Conservation (phyloP, 371 early-diverging fungal species). For the Rhizopus microsporus region DNA sequence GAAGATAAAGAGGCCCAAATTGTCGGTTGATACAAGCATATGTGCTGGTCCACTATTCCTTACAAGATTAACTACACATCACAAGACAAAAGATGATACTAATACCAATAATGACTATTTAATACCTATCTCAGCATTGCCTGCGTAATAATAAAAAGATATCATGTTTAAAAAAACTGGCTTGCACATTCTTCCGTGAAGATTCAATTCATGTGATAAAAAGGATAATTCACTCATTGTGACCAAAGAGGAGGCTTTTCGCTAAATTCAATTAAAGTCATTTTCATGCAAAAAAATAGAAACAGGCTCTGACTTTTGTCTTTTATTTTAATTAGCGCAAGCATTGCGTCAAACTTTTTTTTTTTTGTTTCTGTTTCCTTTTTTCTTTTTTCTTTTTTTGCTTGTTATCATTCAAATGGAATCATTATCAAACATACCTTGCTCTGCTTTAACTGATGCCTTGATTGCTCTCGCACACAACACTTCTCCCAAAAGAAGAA, state of each 20-base stretch:
- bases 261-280: background rate
- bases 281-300: background rate
- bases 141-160: too few species aligned
- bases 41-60: constrained; percentile 34
- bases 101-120: constrained; percentile 20
- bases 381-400: constrained; percentile 11
- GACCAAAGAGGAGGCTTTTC: too few species aligned
- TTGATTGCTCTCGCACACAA: constrained; percentile 22
- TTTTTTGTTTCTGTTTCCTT: constrained; percentile 5
- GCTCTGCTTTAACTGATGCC: constrained; percentile 20
- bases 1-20: constrained; percentile 24
- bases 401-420: constrained; percentile 7
- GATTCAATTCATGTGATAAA: too few species aligned
- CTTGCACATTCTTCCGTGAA: background rate
- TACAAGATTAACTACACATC: constrained; percentile 34
- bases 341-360: background rate
- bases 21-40: constrained; percentile 28
- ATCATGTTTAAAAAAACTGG: background rate
- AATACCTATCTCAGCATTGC: constrained; percentile 20
- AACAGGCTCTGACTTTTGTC: background rate
- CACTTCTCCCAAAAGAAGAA: constrained; percentile 11
- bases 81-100: constrained; percentile 15
- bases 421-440: constrained; percentile 18
- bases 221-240: too few species aligned
- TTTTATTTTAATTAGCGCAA: background rate